Base-by-base conservation (phyloP, 345 rosid species). In the Linum lewisii region DNA sequence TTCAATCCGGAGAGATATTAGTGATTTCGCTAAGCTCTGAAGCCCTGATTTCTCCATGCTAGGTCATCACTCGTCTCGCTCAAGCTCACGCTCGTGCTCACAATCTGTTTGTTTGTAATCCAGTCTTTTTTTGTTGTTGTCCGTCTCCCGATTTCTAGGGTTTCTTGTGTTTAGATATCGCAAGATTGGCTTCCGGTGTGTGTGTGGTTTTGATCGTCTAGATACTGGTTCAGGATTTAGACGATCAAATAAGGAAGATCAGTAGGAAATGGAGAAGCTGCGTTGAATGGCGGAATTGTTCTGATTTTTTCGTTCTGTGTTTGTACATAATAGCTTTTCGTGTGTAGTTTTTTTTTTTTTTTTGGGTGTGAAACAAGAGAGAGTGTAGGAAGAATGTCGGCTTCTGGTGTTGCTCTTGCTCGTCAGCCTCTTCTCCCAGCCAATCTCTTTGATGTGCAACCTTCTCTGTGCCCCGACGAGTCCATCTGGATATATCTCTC, bases 351-450 rank as follows among this genome's bases (percentile, higher is more conserved):
- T 8, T n/a, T n/a, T n/a, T n/a, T n/a, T n/a, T n/a, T n/a, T n/a
- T n/a, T n/a, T n/a, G n/a, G n/a, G n/a, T n/a, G n/a, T n/a, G n/a
- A n/a, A n/a, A n/a, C 18, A 26, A 47, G 19, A 19, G 51, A 34
- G 26, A 25, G 13, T 4, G 23, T 19, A 42, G 7, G 18, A 34
- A 51, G 57, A 54, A 83, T 85, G 89, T 71, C 89, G 54, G 72
- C 75, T 16, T 82, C 77, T 68, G 84, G 84, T 78, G 72, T 87
- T 60, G 74, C 77, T 44, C 45, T 75, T 49, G 58, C 75, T 63
- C 79, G 38, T 62, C 82, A 71, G 25, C 73, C 76, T 13, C 36
- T 58, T 5, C 53, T 80, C 66, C 69, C 80, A 15, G 20, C 75
- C 2, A 51, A 60, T 59, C 77, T 10, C 57, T 54, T 72, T 14